Conservation (phyloP, 2,329 filamentous ascomycete genomes). For the Fusarium nelsonii region DNA sequence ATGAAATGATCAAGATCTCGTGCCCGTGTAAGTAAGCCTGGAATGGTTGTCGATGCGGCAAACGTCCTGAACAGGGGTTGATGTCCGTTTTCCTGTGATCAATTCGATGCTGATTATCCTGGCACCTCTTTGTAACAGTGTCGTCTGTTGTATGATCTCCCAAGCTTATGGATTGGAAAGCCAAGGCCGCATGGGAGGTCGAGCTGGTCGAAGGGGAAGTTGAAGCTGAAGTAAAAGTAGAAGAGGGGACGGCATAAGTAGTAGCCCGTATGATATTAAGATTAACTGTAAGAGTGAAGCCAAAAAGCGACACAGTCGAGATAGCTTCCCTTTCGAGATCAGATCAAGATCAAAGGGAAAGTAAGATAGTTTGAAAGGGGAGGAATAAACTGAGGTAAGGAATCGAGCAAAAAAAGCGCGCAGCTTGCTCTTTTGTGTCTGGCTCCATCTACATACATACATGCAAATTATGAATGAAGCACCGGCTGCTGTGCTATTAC, state of each 20-base stretch:
- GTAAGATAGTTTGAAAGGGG: conserved; percentile 10
- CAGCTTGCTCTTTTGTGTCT: conserved; percentile 46
- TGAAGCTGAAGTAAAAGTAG: conserved; percentile 11
- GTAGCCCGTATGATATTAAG: conserved; percentile 13
- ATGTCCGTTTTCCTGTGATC: conserved; percentile 25
- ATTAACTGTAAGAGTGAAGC: conserved; percentile 25
- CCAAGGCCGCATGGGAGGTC: conserved; percentile 26
- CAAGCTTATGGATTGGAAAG: conserved; percentile 15
- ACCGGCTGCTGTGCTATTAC: conserved; percentile 35
- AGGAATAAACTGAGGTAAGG: conserved; percentile 11
- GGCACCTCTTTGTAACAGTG: conserved; percentile 1
- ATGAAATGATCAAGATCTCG: conserved; percentile 36
- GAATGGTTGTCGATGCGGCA: conserved; percentile 21
- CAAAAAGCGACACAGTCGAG: conserved; percentile 19
- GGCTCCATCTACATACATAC: conserved; percentile 14
- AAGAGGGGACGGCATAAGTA: conserved; percentile 39
- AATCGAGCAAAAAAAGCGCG: conserved; percentile 45
- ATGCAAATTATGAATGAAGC: conserved; percentile 47
- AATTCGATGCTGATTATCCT: conserved; percentile 11
- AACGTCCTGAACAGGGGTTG: conserved; percentile 12
- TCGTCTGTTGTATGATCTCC: conserved; percentile 14
- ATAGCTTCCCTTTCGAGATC: conserved; percentile 8
- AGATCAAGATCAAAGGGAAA: conserved; percentile 13
- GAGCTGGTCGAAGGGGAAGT: conserved; percentile 35
- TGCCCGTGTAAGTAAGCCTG: conserved; percentile 40